Evolutionary conservation across 441 rosid species (phyloP), one percentile per base, ranked within the genome.

Genomic region (Erysimum cheiri): DNA sequence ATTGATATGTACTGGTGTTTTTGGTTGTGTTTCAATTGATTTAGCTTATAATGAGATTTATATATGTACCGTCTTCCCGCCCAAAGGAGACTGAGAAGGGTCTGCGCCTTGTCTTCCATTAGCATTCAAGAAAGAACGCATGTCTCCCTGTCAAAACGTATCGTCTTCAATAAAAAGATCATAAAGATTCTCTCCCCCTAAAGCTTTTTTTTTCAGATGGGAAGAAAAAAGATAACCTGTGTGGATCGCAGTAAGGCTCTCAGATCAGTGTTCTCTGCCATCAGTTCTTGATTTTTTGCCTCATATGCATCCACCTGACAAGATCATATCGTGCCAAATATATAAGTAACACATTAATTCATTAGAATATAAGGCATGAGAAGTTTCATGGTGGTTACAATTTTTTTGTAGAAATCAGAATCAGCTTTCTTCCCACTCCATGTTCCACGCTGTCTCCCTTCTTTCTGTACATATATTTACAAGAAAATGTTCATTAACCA

Each of bases 371-470:
- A 17, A 40, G 24, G 56, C 4, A 67, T 50, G 33, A 66, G 32
- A 46, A 36, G 63, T 55, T 48, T 73, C 72, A 66, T 37, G 29
- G 47, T 67, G 54, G 85, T 64, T 81, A 94, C 99, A 75, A 94
- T 94, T 77, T 85, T 94, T 78, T 94, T 92, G 78, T 90, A 88
- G 81, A 92, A 94, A 77, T 94, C 99, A 65, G 88, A 88, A 63
- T 94, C 98, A 17, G 97, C 60, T 80, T 94, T 94, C 92, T 88
- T 92, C 78, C 97, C 99, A 12, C 83, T 94, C 99, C 99, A 94
- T 53, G 99, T 94, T 55, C 98, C 99, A 32, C 98, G 94, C 44
- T 92, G 99, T 64, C 96, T 82, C 50, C 99, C 97, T 87, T 94
- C 99, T 86, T 92, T 94, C 99, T 94, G 84, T 72, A 63, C 52